Base-by-base conservation (phyloP, 768 basidiomycete species). In the Suillus clintonianus region DNA sequence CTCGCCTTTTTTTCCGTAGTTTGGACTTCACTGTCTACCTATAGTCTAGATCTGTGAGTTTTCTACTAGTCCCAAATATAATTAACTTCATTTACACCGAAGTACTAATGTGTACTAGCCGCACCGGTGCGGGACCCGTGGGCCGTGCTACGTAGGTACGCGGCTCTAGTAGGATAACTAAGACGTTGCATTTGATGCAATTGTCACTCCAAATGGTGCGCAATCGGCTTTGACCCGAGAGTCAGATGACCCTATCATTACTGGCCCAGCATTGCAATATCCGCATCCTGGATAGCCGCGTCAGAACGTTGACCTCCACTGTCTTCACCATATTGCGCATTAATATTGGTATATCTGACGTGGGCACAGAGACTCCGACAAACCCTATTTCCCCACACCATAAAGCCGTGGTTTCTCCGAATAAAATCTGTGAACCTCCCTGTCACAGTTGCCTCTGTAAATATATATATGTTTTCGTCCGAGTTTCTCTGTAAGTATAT, bases 381-480 rank as follows among this genome's bases (percentile, higher is more conserved):
- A 43, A 36, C n/a, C 19, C 24, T 62, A 62, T 61, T 61, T 22
- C 62, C 41, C 60, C 30, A 61, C 51, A 32, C 32, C 19, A 34
- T 11, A 53, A 10, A 15, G 30, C 62, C n/a, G 37, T n/a, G 11
- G 53, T 54, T 51, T 34, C 13, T 34, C 32, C 13, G 13, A 54
- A 36, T 22, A 14, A 6, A 11, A n/a, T 54, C 11, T 36, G n/a
- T 36, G 34, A 37, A 37, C 37, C 24, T 39, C 36, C 36, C 5
- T 27, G 47, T 54, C 34, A 54, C 3, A 55, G 10, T 11, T 19
- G 8, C 17, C 37, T 39, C 15, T 27, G 37, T 39, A 24, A 56
- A 15, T 24, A 37, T 39, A 37, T 56, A 11, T 22, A 36, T 51
- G n/a, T 24, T 24, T 55, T 24, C 11, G 9, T 22, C 19, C n/a